phyloP scores from a whole-genome alignment of 2,329 filamentous ascomycete species.

The Torrubiella hemipterigena region DNA sequence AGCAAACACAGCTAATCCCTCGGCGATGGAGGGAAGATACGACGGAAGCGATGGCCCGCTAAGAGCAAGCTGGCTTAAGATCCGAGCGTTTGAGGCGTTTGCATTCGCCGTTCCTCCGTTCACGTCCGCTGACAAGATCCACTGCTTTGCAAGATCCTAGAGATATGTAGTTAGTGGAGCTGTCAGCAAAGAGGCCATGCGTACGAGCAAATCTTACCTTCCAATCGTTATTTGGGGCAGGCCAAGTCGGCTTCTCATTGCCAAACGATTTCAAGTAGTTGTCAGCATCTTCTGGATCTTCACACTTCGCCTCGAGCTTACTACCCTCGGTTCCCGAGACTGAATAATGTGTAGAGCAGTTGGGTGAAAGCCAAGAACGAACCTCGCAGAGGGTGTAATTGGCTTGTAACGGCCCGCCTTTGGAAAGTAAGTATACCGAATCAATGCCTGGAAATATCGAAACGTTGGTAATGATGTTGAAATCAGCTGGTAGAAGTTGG shows the following conservation, averaged over 20 bases:
- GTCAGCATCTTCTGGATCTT: constrained; percentile 38
- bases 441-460: constrained; percentile 27
- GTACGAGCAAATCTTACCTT: constrained; percentile 15
- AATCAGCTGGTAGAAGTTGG: constrained; percentile 39
- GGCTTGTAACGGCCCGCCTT: constrained; percentile 19
- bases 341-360: constrained; percentile 53
- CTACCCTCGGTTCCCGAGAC: constrained; percentile 46
- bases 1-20: constrained; percentile 59
- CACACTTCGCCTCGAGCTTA: constrained; percentile 47
- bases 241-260: constrained; percentile 16
- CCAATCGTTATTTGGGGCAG: constrained; percentile 34
- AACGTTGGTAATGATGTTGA: constrained; percentile 59
- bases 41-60: neutral
- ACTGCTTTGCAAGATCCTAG: constrained; percentile 31
- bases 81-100: constrained; percentile 46
- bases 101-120: constrained; percentile 40
- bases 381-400: constrained; percentile 59
- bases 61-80: constrained; percentile 15
- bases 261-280: constrained; percentile 38
- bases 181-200: neutral
- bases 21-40: constrained; percentile 54
- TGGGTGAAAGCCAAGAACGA: constrained; percentile 47
- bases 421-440: constrained; percentile 55
- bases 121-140: constrained; percentile 42
- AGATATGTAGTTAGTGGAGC: neutral